A percentile compares a stretch with the other conserved stretches of the same genome.
These are phyloP conservation scores for Vanderwaltozyma tropicalis DNA, from an alignment of 805 yeast species.

Conservation along the genomic window DNA sequence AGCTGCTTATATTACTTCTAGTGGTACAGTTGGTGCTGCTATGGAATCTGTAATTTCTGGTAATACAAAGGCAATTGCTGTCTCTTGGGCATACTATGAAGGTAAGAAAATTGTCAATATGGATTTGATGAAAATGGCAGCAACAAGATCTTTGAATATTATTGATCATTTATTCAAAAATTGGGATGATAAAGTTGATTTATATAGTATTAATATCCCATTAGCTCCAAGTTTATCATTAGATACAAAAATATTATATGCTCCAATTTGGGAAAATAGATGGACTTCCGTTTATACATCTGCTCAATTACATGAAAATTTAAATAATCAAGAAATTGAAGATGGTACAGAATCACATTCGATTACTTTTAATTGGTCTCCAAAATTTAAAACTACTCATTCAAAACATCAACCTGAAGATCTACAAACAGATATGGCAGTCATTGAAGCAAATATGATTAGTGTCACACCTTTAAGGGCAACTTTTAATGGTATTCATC, in stretches of 20 bases:
- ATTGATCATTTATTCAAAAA: slow-evolving; percentile 46
- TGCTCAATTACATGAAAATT: slow-evolving; percentile 7
- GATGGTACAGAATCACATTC: slow-evolving; percentile 36
- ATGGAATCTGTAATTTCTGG: slow-evolving; percentile 78
- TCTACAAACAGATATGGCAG: slow-evolving; percentile 48
- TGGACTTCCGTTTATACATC: slow-evolving; percentile 61
- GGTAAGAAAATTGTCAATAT: slow-evolving; percentile 40
- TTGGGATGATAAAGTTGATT: slow-evolving; percentile 53
- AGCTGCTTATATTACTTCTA: slow-evolving; percentile 76
- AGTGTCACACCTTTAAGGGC: slow-evolving; percentile 69
- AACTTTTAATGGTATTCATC: slow-evolving; percentile 36
- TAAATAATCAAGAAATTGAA: slow-evolving; percentile 33
- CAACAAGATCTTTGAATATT: slow-evolving; percentile 54
- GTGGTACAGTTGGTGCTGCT: slow-evolving; percentile 96
- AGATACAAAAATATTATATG: slow-evolving; percentile 52
- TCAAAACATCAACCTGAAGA: slow-evolving; percentile 22
- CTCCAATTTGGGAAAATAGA: slow-evolving; percentile 70
- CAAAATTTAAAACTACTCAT: slow-evolving; percentile 49
- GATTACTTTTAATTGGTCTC: slow-evolving; percentile 67
- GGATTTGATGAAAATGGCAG: slow-evolving; percentile 49
- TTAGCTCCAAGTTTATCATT: slow-evolving; percentile 42
- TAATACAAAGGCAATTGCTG: slow-evolving; percentile 57
- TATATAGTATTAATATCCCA: slow-evolving; percentile 82
- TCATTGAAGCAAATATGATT: slow-evolving; percentile 51
- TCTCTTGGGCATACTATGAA: slow-evolving; percentile 71